A percentile compares a stretch with the other conserved stretches of the same genome.
Evolutionary conservation across 1,284 basidiomycete species (phyloP).

Genomic region (Ganoderma boninense): DNA sequence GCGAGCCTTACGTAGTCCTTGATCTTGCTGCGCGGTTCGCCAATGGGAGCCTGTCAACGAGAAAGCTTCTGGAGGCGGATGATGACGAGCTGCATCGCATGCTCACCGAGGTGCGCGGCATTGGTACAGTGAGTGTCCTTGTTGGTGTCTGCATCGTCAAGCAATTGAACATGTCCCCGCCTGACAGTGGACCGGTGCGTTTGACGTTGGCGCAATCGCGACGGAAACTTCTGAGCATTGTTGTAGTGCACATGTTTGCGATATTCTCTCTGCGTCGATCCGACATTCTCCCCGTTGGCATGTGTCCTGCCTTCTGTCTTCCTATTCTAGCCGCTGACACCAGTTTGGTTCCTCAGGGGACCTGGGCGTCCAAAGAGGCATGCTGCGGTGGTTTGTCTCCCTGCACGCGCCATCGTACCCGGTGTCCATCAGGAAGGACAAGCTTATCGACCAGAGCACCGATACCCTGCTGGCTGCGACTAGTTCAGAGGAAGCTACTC

Average conservation of each 20-base stretch:
- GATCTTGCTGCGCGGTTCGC: constrained; percentile 82
- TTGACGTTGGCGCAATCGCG: background rate
- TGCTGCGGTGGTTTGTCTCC: constrained; percentile 79
- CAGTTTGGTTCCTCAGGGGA: constrained; percentile 61
- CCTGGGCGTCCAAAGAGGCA: constrained; percentile 82
- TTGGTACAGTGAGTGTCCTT: constrained; percentile 69
- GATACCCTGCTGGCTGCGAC: constrained; percentile 34
- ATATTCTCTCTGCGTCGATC: constrained; percentile 87
- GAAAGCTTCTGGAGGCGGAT: constrained; percentile 71
- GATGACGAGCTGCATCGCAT: constrained; percentile 82
- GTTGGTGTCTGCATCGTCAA: background rate
- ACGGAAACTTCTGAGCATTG: constrained; percentile 1
- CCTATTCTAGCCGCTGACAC: background rate
- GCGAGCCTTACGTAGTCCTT: constrained; percentile 57
- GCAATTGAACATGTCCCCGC: background rate
- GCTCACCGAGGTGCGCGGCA: constrained; percentile 82
- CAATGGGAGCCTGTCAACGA: constrained; percentile 78
- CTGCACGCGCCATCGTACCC: constrained; percentile 62
- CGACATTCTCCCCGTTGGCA: constrained; percentile 82
- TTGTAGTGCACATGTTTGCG: constrained; percentile 85
- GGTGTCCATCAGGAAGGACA: constrained; percentile 63
- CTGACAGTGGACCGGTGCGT: constrained; percentile 48
- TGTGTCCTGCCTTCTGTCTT: constrained; percentile 40
- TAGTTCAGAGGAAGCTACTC: constrained; percentile 8
- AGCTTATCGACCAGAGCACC: constrained; percentile 47